A percentile compares a stretch with the other conserved stretches of the same genome.
Evolutionary conservation across 78 protist genomes (phyloP).

Genomic region (Dictyostelium purpureum): DNA sequence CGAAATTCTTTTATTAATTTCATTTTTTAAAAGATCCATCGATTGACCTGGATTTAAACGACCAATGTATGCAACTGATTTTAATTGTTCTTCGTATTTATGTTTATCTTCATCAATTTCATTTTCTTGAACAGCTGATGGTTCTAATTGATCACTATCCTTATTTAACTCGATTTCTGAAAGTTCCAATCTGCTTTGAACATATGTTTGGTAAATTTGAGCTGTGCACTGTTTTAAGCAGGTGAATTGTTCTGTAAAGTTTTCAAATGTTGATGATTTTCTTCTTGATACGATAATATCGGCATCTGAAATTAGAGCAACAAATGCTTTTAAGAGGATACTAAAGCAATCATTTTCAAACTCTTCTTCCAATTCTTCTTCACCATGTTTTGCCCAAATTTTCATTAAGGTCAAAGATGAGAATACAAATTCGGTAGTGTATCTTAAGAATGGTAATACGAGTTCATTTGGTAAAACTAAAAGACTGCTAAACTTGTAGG

Average conservation of each 20-base stretch:
- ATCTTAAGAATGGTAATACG: background rate
- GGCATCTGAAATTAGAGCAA: constrained; percentile 15
- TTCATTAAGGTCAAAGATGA: constrained; percentile 9
- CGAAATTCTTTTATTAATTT: background rate
- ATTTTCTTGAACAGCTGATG: constrained; percentile 5
- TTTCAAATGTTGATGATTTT: background rate
- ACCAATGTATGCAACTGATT: constrained; percentile 44
- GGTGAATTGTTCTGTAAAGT: background rate
- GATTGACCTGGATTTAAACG: constrained; percentile 43
- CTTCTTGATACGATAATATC: background rate
- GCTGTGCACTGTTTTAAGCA: background rate
- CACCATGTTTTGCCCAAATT: constrained; percentile 9
- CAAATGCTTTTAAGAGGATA: constrained; percentile 34
- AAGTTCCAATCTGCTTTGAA: constrained; percentile 33
- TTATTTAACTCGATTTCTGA: constrained; percentile 20
- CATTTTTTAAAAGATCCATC: constrained; percentile 20
- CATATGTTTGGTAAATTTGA: constrained; percentile 35
- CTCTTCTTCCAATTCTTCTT: constrained; percentile 55
- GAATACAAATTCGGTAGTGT: constrained; percentile 2
- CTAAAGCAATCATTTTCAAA: constrained; percentile 46
- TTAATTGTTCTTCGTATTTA: constrained; percentile 65
- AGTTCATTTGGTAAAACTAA: background rate
- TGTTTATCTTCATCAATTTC: constrained; percentile 47
- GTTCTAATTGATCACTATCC: background rate
- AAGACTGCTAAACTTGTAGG: constrained; percentile 4